Base-by-base conservation (phyloP, 2,329 filamentous ascomycete species). In the Sclerotinia borealis region DNA sequence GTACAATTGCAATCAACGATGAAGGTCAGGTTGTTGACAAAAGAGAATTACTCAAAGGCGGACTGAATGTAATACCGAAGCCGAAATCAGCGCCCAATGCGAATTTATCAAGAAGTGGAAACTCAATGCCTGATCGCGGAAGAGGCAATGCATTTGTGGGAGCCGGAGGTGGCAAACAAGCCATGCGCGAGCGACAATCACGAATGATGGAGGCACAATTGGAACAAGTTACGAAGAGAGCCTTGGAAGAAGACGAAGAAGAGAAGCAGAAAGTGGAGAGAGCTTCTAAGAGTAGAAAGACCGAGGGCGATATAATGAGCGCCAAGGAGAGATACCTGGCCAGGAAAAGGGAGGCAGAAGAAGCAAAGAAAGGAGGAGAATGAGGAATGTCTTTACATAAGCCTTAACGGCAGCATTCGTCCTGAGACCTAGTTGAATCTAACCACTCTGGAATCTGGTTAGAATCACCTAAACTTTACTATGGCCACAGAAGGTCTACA, bases 21-120 rank as follows among this genome's bases (percentile, higher is more conserved):
- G 91, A 95, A 45, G 91, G 91, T 0, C 85, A 93, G 72, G 87
- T 95, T 1, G 88, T 91, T 31, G 91, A 96, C 74, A 93, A 92
- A 79, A 82, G 90, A n/a, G 87, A 95, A 74, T 79, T 95, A 10
- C 82, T 96, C 8, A 82, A 79, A 52, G 88, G 90, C 8, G 91
- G 91, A 31, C 80, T 96, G 59, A 96, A 96, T 70, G 77, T 95
- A 22, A 82, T 82, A 56, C 79, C 82, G 0, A 88, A 85, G 73
- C 86, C 87, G 69, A 86, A 85, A 73, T 71, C 73, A 11, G 77
- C 81, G 63, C 37, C 63, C 15, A 27, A 63, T 36, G 39, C 61
- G 4, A 67, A 60, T 58, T 31, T 64, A 19, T 49, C 64, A 34
- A 65, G 67, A 52, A 66, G 65, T n/a, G 64, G 59, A 17, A 41